Evolutionary conservation across 2,329 filamentous ascomycete genomes (phyloP).

Genomic region (Fusarium mundagurra): DNA sequence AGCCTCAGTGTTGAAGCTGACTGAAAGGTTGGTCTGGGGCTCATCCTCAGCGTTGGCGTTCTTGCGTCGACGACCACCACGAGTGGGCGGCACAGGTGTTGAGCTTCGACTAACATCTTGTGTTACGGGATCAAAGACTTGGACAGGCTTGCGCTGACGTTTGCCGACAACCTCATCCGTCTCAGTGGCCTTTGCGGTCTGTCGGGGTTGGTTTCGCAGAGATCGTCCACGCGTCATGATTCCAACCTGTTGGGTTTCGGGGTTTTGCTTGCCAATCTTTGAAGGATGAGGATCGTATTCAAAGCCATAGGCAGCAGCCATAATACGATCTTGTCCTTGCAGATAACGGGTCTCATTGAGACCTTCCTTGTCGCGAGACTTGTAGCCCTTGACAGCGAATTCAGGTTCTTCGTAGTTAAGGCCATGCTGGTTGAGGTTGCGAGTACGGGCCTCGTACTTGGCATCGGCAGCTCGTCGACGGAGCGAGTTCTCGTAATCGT

Average conservation of each 20-base stretch:
- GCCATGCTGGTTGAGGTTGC: conserved; percentile 53
- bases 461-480: conserved; percentile 60
- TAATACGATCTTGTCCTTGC: conserved; percentile 65
- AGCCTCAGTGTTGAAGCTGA: conserved; percentile 49
- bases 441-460: conserved; percentile 57
- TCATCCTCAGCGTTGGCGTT: conserved; percentile 46
- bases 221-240: conserved; percentile 62
- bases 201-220: conserved; percentile 65
- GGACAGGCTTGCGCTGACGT: conserved; percentile 62
- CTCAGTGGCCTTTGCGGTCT: conserved; percentile 68
- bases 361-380: conserved; percentile 56
- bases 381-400: conserved; percentile 64
- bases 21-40: conserved; percentile 38
- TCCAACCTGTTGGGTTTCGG: conserved; percentile 61
- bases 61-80: conserved; percentile 46
- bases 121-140: conserved; percentile 60
- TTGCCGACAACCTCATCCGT: conserved; percentile 62
- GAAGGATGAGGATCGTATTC: conserved; percentile 68
- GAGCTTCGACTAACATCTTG: conserved; percentile 62
- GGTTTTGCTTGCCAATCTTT: conserved; percentile 68
- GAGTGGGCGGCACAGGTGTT: conserved; percentile 55
- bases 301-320: conserved; percentile 69
- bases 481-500: conserved; percentile 67
- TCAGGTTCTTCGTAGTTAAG: conserved; percentile 60
- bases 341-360: conserved; percentile 58